phyloP scores from a whole-genome alignment of 106 monocot genomes.

The Cymbidium sinense region DNA sequence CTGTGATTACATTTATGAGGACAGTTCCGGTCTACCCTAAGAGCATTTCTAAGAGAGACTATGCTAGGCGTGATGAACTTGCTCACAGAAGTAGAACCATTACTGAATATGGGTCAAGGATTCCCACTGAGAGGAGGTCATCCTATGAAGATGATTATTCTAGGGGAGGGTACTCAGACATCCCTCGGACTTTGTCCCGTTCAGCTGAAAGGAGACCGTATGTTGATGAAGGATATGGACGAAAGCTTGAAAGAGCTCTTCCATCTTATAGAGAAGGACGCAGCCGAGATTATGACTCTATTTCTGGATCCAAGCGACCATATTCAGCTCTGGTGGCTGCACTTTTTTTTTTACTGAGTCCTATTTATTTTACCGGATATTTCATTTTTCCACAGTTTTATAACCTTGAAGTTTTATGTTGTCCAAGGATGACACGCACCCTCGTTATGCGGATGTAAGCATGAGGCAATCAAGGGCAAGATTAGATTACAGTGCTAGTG shows the following conservation, averaged over 20 bases:
- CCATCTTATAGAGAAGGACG: conserved; percentile 58
- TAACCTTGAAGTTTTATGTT: not conserved
- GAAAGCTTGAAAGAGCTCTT: conserved; percentile 50
- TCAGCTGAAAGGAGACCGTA: conserved; percentile 47
- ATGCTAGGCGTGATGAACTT: conserved; percentile 44
- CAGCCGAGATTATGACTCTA: conserved; percentile 70
- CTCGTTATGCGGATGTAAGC: conserved; percentile 62
- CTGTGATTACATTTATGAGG: not conserved
- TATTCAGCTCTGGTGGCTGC: conserved; percentile 60
- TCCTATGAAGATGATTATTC: conserved; percentile 71
- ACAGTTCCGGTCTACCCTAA: conserved; percentile 59
- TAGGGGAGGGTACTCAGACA: conserved; percentile 59
- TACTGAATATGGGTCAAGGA: conserved; percentile 51
- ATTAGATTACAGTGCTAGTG: conserved; percentile 59
- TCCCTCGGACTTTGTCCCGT: conserved; percentile 38
- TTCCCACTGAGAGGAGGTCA: conserved; percentile 41
- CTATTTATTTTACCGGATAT: not conserved
- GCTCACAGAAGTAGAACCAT: conserved; percentile 46
- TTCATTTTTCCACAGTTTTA: not conserved
- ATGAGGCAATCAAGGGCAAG: conserved; percentile 61
- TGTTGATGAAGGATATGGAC: conserved; percentile 67
- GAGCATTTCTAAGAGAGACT: conserved; percentile 56
- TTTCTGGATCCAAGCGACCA: conserved; percentile 74
- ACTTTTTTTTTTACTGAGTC: too few species aligned
- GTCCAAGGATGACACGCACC: conserved; percentile 56